Evolutionary conservation across 2,329 filamentous ascomycete genomes (phyloP), one percentile per base, ranked within the genome.

Genomic region (Calcarisporium arbuscula): DNA sequence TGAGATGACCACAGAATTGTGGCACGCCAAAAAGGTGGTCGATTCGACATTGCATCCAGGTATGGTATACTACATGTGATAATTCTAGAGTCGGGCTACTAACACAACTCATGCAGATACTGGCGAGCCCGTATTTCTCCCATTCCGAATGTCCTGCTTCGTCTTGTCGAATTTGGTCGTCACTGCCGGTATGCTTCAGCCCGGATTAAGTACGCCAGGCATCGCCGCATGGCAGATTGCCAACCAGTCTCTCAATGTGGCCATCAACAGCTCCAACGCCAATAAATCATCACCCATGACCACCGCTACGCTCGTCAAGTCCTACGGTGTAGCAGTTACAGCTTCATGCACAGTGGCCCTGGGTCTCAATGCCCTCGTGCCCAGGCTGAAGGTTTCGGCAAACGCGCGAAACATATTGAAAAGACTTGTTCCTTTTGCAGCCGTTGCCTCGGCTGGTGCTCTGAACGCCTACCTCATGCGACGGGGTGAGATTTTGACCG

Each of bases 401-500:
- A 77, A 77, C 34, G 84, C 89, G 4, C 80, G 80, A 41, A 72
- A 82, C 25, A 77, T 94, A 15, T 77, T 96, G 4, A 73, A 78
- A 35, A 81, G 92, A n/a, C 75, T 98, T 8, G 89, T 96, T 6
- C 92, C 92, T 18, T 98, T 98, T 55, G 92, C 90, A 1, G 92
- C 92, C 10, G 92, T 98, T 9, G 90, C 90, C 19, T 85, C 80
- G 39, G 92, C 92, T 5, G 89, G 88, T 52, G 87, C 81, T 2
- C 72, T 98, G 43, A 98, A 98, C 61, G 92, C 95, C 18, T 94
- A 95, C 63, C 75, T 98, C 36, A 98, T 98, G 92, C 86, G 92
- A 40, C 82, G 87, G 44, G 90, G 95, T 61, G 92, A 98, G 66
- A 96, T 98, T 50, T 76, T 85, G 52, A 77, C 77, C 41, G 92